Evolutionary conservation across 805 yeast genomes (phyloP).

Genomic region (Metschnikowia anglica): DNA sequence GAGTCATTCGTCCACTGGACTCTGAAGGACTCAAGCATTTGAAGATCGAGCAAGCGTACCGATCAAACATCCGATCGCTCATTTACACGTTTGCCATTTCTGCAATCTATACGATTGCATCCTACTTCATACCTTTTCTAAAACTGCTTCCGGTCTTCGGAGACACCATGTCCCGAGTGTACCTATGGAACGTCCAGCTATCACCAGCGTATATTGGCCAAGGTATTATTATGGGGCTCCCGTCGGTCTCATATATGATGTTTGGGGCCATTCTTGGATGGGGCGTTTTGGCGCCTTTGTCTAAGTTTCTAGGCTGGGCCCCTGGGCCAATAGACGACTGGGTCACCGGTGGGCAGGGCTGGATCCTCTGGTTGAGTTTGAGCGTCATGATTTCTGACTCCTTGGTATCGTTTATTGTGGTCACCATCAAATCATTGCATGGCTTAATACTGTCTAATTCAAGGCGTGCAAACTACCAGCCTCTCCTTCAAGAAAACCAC

Average conservation of each 20-base stretch:
- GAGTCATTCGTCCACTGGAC: conserved; percentile 21
- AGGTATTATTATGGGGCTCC: conserved; percentile 95
- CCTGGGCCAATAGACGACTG: conserved; percentile 88
- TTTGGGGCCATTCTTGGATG: conserved; percentile 89
- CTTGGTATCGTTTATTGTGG: conserved; percentile 70
- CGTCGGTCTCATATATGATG: conserved; percentile 87
- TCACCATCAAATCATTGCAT: conserved; percentile 46
- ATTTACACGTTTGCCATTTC: conserved; percentile 63
- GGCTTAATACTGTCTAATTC: background rate
- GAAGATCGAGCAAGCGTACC: conserved; percentile 32
- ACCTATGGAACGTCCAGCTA: conserved; percentile 88
- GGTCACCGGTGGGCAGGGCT: conserved; percentile 93
- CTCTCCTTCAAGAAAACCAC: background rate
- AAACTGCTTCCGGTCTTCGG: conserved; percentile 79
- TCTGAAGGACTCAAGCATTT: conserved; percentile 12
- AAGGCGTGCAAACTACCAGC: background rate
- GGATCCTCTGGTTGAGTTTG: conserved; percentile 93
- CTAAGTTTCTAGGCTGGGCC: conserved; percentile 76
- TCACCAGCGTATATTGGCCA: conserved; percentile 98
- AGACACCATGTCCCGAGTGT: conserved; percentile 50
- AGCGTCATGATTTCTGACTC: conserved; percentile 95
- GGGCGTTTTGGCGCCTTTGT: conserved; percentile 85
- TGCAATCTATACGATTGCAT: conserved; percentile 64
- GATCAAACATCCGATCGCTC: conserved; percentile 61
- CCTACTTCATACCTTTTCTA: conserved; percentile 73